phyloP scores from a whole-genome alignment of 2,329 filamentous ascomycete species.

The Scedosporium apiospermum region DNA sequence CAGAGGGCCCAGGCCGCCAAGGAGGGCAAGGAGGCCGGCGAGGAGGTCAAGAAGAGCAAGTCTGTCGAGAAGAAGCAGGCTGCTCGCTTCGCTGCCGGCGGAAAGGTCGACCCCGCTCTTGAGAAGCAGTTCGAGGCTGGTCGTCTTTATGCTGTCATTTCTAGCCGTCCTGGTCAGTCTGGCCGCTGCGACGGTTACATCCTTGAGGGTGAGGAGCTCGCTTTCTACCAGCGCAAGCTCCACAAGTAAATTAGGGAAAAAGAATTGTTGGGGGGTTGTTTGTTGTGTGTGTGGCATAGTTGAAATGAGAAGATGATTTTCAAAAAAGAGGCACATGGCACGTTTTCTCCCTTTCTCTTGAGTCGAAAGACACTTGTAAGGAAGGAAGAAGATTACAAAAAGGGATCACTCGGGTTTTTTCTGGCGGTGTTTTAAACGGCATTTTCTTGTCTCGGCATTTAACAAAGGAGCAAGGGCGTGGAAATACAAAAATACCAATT shows the following conservation, averaged over 20 bases:
- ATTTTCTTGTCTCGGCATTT: conserved; percentile 24
- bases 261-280: too few relatives aligned
- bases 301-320: too few relatives aligned
- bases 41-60: conserved; percentile 89
- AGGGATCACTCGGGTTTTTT: conserved; percentile 9
- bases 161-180: conserved; percentile 91
- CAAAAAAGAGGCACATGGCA: background rate
- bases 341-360: background rate
- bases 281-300: too few relatives aligned
- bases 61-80: conserved; percentile 94
- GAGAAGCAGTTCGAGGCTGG: conserved; percentile 99
- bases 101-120: conserved; percentile 87
- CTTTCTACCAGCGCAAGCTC: conserved; percentile 99
- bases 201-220: conserved; percentile 97
- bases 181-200: conserved; percentile 96
- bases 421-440: conserved; percentile 28
- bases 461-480: conserved; percentile 23
- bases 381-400: conserved; percentile 8
- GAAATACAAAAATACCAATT: background rate
- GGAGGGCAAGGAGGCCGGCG: conserved; percentile 46
- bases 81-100: conserved; percentile 66
- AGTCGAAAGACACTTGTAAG: background rate
- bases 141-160: conserved; percentile 88
- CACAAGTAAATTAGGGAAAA: conserved; percentile 66
- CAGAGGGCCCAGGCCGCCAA: conserved; percentile 64